These are phyloP conservation scores for Spongiforma sp. DNA, from an alignment of 1,284 basidiomycete genomes.

Conservation along the genomic window DNA sequence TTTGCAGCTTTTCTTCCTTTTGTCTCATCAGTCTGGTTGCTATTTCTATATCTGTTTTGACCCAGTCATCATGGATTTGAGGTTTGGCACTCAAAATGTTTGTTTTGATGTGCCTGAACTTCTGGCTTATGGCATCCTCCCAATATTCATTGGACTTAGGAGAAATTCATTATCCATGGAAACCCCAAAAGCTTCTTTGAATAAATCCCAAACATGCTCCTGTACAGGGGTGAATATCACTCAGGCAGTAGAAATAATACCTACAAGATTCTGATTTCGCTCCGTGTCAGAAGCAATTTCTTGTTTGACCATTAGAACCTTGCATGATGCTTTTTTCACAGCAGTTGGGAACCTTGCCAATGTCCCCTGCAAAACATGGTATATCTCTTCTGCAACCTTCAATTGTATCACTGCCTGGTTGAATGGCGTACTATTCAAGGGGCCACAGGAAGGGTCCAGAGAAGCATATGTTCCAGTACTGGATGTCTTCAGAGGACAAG, in stretches of 20 bases:
- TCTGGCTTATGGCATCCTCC: slow-evolving; percentile 1
- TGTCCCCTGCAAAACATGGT: background rate
- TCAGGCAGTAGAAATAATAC: background rate
- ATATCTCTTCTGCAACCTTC: background rate
- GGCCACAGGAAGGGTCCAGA: background rate
- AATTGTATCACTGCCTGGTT: background rate
- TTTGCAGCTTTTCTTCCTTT: background rate
- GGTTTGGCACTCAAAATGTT: background rate
- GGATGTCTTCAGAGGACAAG: background rate
- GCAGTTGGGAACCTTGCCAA: background rate
- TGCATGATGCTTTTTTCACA: background rate
- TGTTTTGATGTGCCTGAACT: background rate
- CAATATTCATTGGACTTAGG: slow-evolving; percentile 4
- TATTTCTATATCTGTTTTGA: background rate
- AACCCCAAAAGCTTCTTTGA: background rate
- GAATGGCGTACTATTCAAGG: background rate
- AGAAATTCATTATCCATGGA: background rate
- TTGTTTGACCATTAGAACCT: background rate
- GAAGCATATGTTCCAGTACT: background rate
- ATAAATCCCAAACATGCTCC: slow-evolving; percentile 7
- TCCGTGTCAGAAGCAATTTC: slow-evolving; percentile 2
- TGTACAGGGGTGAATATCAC: background rate
- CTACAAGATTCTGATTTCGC: slow-evolving; percentile 4
- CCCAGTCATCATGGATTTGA: background rate
- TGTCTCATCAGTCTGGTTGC: background rate